A percentile compares a stretch with the other conserved stretches of the same genome.
Conservation (phyloP, 345 rosid species). For the Garcia nutans region DNA sequence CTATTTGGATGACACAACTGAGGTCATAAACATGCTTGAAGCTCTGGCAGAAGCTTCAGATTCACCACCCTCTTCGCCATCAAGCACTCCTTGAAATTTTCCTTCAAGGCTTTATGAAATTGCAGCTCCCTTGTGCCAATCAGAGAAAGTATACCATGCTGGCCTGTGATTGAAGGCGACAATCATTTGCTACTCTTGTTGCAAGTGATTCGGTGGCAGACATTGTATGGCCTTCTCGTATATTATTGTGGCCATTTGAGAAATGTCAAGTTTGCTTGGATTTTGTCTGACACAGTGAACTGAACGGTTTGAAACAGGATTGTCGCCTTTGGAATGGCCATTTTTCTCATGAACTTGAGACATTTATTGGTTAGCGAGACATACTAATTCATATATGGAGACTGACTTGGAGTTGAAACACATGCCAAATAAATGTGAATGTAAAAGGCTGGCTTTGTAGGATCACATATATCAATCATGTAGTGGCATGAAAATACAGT, state of each 20-base stretch:
- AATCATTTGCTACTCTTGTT: constrained; percentile 19
- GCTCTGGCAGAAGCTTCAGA: constrained; percentile 65
- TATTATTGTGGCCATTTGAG: constrained; percentile 17
- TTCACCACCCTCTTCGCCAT: constrained; percentile 26
- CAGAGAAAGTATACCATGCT: constrained; percentile 14
- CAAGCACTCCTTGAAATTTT: constrained; percentile 34
- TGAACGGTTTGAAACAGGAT: not conserved
- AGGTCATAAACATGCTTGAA: constrained; percentile 56
- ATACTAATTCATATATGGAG: constrained; percentile 13
- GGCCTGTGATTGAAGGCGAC: constrained; percentile 21
- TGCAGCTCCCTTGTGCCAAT: constrained; percentile 4
- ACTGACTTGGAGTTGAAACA: constrained; percentile 17
- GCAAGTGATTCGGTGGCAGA: constrained; percentile 13
- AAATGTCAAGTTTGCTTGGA: constrained; percentile 17
- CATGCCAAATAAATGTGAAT: constrained; percentile 23
- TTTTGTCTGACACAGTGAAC: not conserved
- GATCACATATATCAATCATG: constrained; percentile 10
- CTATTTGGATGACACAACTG: constrained; percentile 65
- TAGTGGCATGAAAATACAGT: constrained; percentile 17
- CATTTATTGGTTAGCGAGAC: not conserved
- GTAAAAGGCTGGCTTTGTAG: constrained; percentile 11
- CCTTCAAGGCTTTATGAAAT: not conserved
- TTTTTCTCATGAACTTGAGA: not conserved
- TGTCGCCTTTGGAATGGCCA: not conserved
- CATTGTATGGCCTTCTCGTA: constrained; percentile 7